A percentile compares a stretch with the other conserved stretches of the same genome.
Evolutionary conservation across 2,329 filamentous ascomycete species (phyloP).

Genomic region (Fusarium fracticaudum): DNA sequence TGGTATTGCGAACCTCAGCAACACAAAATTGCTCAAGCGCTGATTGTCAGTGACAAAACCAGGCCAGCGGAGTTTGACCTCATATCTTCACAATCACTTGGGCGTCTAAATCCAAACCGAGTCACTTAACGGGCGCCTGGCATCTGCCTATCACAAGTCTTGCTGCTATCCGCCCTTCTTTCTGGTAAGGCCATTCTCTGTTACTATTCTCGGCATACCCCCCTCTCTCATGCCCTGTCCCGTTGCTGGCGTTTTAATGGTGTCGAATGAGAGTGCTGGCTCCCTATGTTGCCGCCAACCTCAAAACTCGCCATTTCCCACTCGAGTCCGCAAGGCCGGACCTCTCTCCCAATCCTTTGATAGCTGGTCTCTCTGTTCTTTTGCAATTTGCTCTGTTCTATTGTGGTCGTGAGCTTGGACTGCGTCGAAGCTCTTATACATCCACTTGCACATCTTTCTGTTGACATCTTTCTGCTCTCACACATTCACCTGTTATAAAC

Average conservation of each 20-base stretch:
- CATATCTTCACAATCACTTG: conserved; percentile 26
- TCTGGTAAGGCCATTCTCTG: conserved; percentile 42
- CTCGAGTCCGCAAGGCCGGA: conserved; percentile 47
- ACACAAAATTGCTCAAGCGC: neutral
- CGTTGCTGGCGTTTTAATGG: conserved; percentile 49
- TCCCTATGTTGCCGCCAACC: conserved; percentile 45
- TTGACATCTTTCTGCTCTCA: conserved; percentile 16
- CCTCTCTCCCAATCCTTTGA: conserved; percentile 54
- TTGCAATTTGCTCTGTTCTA: conserved; percentile 49
- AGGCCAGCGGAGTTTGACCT: conserved; percentile 51
- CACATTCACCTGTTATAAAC: conserved; percentile 34
- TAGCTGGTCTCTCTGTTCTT: conserved; percentile 65
- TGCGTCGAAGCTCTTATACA: conserved; percentile 41
- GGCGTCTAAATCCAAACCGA: conserved; percentile 42
- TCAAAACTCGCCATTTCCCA: conserved; percentile 64
- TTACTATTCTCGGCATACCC: conserved; percentile 40
- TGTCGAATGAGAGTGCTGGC: conserved; percentile 46
- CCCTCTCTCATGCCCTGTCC: conserved; percentile 40
- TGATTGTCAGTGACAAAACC: conserved; percentile 14
- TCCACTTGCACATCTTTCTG: conserved; percentile 20
- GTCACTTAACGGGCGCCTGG: conserved; percentile 38
- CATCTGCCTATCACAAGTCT: conserved; percentile 44
- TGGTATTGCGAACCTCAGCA: neutral
- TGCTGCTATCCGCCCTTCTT: conserved; percentile 30
- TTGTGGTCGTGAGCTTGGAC: conserved; percentile 38